Evolutionary conservation across 345 rosid genomes (phyloP).

Genomic region (Salix dunnii): DNA sequence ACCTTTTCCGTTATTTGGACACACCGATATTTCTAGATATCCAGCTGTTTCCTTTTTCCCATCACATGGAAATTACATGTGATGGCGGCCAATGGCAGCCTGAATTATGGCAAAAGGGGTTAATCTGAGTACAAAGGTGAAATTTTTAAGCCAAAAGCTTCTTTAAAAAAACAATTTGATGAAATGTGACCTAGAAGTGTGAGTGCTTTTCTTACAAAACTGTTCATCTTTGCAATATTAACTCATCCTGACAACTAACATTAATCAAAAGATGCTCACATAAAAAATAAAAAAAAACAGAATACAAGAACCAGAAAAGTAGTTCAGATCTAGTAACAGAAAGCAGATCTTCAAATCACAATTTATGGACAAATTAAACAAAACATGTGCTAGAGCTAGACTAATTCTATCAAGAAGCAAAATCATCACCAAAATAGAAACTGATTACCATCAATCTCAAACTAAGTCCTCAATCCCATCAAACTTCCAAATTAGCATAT

Average conservation of each 20-base stretch:
- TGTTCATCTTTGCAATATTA: neutral
- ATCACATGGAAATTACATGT: neutral
- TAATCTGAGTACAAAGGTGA: neutral
- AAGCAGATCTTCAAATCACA: neutral
- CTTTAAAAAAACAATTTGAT: neutral
- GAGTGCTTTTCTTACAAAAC: neutral
- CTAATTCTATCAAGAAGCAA: neutral
- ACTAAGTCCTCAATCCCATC: neutral
- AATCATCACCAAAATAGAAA: neutral
- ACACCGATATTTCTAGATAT: neutral
- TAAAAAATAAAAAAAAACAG: neutral
- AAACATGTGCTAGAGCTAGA: neutral
- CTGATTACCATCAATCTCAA: neutral
- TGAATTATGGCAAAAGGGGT: neutral
- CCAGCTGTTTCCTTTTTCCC: neutral
- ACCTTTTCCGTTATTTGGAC: too few relatives aligned
- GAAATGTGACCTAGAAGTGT: neutral
- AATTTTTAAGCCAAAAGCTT: neutral
- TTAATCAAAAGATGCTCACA: neutral
- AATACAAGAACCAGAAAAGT: neutral
- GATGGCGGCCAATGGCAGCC: neutral
- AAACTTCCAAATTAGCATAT: neutral
- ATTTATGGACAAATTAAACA: neutral
- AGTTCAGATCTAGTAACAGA: neutral
- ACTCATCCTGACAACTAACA: neutral